Conservation (phyloP, 805 yeast species). For the Teunomyces atbi region DNA sequence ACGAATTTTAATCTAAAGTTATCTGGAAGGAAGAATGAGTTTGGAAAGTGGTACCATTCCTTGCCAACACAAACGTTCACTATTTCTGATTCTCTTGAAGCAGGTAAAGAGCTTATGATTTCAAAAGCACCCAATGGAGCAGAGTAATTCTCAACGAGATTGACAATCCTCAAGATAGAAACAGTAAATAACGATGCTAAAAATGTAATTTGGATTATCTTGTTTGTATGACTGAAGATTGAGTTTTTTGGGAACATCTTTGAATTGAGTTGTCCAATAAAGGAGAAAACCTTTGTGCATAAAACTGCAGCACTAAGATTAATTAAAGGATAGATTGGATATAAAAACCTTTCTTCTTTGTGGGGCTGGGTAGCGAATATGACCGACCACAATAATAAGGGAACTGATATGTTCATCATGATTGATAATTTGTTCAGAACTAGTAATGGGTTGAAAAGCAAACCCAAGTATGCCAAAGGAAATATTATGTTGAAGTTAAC, state of each 20-base stretch:
- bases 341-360: constrained; percentile 88
- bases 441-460: constrained; percentile 23
- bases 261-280: constrained; percentile 5
- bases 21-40: constrained; percentile 75
- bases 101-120: constrained; percentile 9
- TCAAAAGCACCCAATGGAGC: constrained; percentile 54
- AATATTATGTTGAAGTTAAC: constrained; percentile 69
- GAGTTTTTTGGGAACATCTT: constrained; percentile 1
- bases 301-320: constrained; percentile 60
- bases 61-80: constrained; percentile 81
- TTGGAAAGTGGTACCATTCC: constrained; percentile 93
- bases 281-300: constrained; percentile 15
- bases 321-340: constrained; percentile 77
- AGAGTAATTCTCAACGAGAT: constrained; percentile 63
- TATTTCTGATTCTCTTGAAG: neutral
- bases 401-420: constrained; percentile 27
- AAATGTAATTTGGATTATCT: constrained; percentile 15
- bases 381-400: constrained; percentile 62
- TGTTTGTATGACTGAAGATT: constrained; percentile 7
- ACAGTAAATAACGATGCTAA: constrained; percentile 32
- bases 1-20: constrained; percentile 65
- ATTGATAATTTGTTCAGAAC: constrained; percentile 7
- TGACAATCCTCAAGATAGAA: constrained; percentile 51
- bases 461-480: constrained; percentile 41
- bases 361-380: constrained; percentile 79